These are phyloP conservation scores for Plasmodium ovale DNA, from an alignment of 169 alveolate genomes.

Conservation along the genomic window DNA sequence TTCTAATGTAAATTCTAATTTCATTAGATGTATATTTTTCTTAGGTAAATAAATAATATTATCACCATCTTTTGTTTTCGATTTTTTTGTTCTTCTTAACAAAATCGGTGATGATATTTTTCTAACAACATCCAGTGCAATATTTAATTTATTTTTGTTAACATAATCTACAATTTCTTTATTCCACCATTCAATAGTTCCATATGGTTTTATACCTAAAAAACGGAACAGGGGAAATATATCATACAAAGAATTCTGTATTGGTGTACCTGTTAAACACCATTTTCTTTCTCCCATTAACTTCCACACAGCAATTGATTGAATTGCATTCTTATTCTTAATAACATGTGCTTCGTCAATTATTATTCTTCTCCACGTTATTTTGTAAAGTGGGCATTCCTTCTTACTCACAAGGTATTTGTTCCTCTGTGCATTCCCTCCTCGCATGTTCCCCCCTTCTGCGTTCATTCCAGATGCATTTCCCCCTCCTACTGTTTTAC, in stretches of 20 bases:
- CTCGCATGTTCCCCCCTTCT: background rate
- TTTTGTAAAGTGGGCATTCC: slow-evolving; percentile 80
- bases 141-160: slow-evolving; percentile 79
- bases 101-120: slow-evolving; percentile 81
- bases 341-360: slow-evolving; percentile 94
- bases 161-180: slow-evolving; percentile 79
- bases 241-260: slow-evolving; percentile 92
- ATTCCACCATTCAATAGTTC: slow-evolving; percentile 87
- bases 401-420: background rate
- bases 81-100: slow-evolving; percentile 92
- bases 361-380: slow-evolving; percentile 89
- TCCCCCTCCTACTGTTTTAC: background rate
- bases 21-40: slow-evolving; percentile 84
- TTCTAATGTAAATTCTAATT: slow-evolving; percentile 83
- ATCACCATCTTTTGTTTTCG: slow-evolving; percentile 85
- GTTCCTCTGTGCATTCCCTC: slow-evolving; percentile 10
- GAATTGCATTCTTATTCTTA: slow-evolving; percentile 86
- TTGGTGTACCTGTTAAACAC: slow-evolving; percentile 96
- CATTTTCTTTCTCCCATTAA: slow-evolving; percentile 90
- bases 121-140: slow-evolving; percentile 79
- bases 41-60: slow-evolving; percentile 88
- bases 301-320: slow-evolving; percentile 87
- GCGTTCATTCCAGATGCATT: background rate
- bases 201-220: slow-evolving; percentile 90
- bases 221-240: slow-evolving; percentile 90